phyloP scores from a whole-genome alignment of 2,329 filamentous ascomycete species.

The Beauveria scarabaeidicola region DNA sequence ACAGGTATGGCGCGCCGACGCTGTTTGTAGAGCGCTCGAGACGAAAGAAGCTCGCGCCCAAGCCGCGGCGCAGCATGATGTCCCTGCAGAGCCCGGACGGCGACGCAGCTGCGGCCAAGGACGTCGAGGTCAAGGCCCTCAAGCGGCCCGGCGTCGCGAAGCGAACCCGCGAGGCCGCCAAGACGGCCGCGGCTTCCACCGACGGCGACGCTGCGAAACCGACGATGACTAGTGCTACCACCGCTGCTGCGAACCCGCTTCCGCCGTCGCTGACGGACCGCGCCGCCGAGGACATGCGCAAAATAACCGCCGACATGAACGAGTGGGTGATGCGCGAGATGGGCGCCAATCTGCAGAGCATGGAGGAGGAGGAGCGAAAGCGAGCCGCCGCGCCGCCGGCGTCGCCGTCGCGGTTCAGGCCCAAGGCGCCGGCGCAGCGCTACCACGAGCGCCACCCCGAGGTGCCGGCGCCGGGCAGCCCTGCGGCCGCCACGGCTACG shows the following conservation, averaged over 20 bases:
- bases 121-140: conserved; percentile 18
- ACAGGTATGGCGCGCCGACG: conserved; percentile 31
- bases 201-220: not conserved
- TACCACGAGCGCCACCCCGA: conserved; percentile 49
- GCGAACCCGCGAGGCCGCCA: conserved; percentile 17
- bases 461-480: conserved; percentile 11
- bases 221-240: conserved; percentile 9
- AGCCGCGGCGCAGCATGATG: conserved; percentile 15
- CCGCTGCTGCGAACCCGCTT: conserved; percentile 19
- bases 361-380: conserved; percentile 35
- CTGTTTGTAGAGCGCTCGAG: conserved; percentile 48
- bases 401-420: conserved; percentile 33
- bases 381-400: not conserved
- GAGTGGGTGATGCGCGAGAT: conserved; percentile 52
- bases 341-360: conserved; percentile 40
- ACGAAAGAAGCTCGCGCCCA: conserved; percentile 24
- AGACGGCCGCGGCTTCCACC: not conserved
- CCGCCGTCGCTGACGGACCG: conserved; percentile 25
- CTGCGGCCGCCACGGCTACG: not conserved
- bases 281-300: conserved; percentile 36
- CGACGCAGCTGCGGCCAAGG: conserved; percentile 15
- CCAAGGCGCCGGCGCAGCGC: conserved; percentile 46
- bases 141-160: conserved; percentile 27
- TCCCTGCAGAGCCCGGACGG: conserved; percentile 8
- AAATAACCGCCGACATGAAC: conserved; percentile 47